Percentiles rank a stretch among this genome's conserved stretches.
phyloP scores from a whole-genome alignment of 129 eudicot species.

The Helichrysum umbraculigerum region DNA sequence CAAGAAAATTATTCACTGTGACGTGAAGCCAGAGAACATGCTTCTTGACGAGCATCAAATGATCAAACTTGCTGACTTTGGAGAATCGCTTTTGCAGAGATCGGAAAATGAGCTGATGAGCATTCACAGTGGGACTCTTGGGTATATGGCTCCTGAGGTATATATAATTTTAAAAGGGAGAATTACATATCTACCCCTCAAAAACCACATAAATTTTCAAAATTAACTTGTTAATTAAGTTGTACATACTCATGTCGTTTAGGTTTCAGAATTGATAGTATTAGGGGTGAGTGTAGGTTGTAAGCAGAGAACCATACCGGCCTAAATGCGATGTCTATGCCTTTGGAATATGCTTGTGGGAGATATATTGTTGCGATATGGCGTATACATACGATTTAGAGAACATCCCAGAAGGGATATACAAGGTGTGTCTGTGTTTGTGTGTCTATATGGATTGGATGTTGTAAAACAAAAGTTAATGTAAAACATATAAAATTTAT shows the following conservation, averaged over 20 bases:
- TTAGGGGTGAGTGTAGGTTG: constrained; percentile 22
- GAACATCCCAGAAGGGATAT: too few species aligned
- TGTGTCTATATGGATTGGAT: too few species aligned
- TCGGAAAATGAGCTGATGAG: constrained; percentile 7
- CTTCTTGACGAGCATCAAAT: constrained; percentile 37
- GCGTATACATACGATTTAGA: too few species aligned
- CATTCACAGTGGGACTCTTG: constrained; percentile 52
- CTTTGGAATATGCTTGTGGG: constrained; percentile 56
- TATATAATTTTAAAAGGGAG: neutral
- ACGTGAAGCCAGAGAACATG: constrained; percentile 51
- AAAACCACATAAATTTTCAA: too few species aligned
- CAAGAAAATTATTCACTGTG: constrained; percentile 52
- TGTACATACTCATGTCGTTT: neutral
- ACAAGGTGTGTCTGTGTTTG: too few species aligned
- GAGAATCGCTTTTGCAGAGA: constrained; percentile 40
- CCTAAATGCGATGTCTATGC: constrained; percentile 47
- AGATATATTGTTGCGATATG: constrained; percentile 46
- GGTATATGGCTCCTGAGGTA: constrained; percentile 73
- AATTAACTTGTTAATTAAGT: neutral
- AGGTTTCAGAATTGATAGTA: neutral
- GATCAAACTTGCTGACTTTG: constrained; percentile 42
- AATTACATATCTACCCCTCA: too few species aligned
- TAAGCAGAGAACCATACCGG: constrained; percentile 28
- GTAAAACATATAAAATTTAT: too few species aligned
- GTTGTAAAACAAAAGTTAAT: too few species aligned